A percentile compares a stretch with the other conserved stretches of the same genome.
Conservation (phyloP, 805 yeast genomes). For the Kuraishia cidri region DNA sequence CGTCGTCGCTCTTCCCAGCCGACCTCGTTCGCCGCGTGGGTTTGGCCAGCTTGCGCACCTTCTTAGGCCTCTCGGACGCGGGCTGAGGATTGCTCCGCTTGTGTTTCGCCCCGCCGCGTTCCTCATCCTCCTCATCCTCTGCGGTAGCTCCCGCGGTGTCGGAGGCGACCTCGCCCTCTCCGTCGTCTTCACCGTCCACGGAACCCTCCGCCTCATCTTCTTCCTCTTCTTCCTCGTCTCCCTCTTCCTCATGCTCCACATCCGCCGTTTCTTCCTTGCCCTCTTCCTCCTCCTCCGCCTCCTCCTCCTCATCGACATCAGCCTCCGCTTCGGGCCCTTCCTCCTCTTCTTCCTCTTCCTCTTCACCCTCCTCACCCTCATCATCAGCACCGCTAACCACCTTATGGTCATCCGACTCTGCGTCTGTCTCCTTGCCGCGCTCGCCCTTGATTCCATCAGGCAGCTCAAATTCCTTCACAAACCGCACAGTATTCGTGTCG, state of each 20-base stretch:
- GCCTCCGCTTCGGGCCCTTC: slow-evolving; percentile 4
- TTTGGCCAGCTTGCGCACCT: slow-evolving; percentile 4
- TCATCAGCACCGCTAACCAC: too few species aligned
- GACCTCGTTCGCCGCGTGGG: slow-evolving; percentile 9
- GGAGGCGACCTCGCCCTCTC: neutral
- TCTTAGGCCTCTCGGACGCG: neutral
- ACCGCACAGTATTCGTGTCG: too few species aligned
- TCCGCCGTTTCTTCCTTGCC: neutral
- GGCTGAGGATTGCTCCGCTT: neutral
- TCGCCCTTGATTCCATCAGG: too few species aligned
- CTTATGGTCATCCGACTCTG: neutral
- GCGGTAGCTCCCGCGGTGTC: neutral
- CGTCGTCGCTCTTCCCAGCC: slow-evolving; percentile 9
- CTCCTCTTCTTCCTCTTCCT: slow-evolving; percentile 6
- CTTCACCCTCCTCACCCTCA: slow-evolving; percentile 5
- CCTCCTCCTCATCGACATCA: slow-evolving; percentile 4
- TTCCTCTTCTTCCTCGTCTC: slow-evolving; percentile 2
- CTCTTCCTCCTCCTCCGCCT: slow-evolving; percentile 5
- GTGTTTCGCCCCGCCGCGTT: neutral
- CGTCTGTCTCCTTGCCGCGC: neutral
- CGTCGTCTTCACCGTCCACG: neutral
- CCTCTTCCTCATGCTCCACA: slow-evolving; percentile 3
- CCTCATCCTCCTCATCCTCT: slow-evolving; percentile 1
- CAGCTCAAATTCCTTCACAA: too few species aligned
- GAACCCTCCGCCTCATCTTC: slow-evolving; percentile 2